Percentiles rank a stretch among this genome's conserved stretches.
These are phyloP conservation scores for Penicillium sclerotigenum DNA, from an alignment of 2,329 filamentous ascomycete genomes.

Conservation along the genomic window DNA sequence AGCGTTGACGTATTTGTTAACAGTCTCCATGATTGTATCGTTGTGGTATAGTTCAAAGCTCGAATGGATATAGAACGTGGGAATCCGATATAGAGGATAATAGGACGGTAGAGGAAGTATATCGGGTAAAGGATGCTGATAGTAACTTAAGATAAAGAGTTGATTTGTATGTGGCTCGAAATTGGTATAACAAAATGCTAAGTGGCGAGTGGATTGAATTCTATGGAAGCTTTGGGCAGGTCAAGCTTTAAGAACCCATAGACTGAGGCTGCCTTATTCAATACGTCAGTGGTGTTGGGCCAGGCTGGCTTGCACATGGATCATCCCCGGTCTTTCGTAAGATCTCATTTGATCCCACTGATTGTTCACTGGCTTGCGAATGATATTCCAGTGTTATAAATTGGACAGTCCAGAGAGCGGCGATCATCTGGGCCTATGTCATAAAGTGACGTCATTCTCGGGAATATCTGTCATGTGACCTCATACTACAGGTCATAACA, in stretches of 20 bases:
- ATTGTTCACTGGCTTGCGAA: not conserved
- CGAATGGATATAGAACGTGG: not conserved
- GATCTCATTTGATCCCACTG: not conserved
- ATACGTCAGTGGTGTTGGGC: constrained; percentile 7
- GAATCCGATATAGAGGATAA: not conserved
- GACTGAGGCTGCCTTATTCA: not conserved
- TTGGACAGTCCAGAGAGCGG: not conserved
- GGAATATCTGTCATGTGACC: not conserved
- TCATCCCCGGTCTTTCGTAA: not conserved
- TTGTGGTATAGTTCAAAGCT: not conserved
- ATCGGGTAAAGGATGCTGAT: not conserved
- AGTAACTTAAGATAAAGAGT: not conserved
- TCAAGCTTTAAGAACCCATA: constrained; percentile 9
- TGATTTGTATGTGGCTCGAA: not conserved
- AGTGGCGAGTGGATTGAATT: not conserved
- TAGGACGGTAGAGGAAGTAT: not conserved
- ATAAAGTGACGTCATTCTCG: constrained; percentile 3
- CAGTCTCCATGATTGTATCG: constrained; percentile 57
- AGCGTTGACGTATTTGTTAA: constrained; percentile 53
- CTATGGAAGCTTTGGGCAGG: not conserved
- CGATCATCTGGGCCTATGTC: constrained; percentile 10
- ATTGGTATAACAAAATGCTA: not conserved
- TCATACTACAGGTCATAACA: not conserved
- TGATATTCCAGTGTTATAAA: not conserved
- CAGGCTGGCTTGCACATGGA: not conserved